Base-by-base conservation (phyloP, 331 rosid genomes). In the Quercus phellos region DNA sequence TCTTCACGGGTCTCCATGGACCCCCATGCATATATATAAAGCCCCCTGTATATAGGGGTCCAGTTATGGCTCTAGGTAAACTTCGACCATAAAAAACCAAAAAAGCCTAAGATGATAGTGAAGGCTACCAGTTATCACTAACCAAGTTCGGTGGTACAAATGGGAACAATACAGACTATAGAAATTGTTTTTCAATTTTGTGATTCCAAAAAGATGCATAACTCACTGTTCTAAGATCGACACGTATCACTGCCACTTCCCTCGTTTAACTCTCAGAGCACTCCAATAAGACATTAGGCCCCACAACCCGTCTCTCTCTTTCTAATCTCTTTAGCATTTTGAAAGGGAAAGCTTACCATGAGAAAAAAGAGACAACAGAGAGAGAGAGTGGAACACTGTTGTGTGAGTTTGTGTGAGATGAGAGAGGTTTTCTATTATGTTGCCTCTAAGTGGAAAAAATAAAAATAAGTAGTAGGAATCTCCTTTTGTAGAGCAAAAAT, bases 191-290 rank as follows among this genome's bases (percentile, higher is more conserved):
- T 18, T 18, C 71, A 66, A 66, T 18, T 17, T 6, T 46, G 16
- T 46, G 16, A 46, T 46, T 8, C 46, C 42, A 63, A 66, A 32
- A 66, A 9, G 13, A 11, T 6, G 50, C 10, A 18, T 27, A 34
- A 9, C 71, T 22, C 50, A n/a, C 26, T 8, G 51, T 66, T 27
- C 51, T 5, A 5, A 2, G 51, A 4, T 66, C 71, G 71, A 66
- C 71, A 66, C 71, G 71, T 66, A 66, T 34, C 27, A 66, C 51
- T 32, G 71, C 51, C 71, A 66, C 71, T 18, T 66, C 51, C 69
- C 14, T 66, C 19, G 18, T 22, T 58, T 58, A 12, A 66, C 50
- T 17, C 12, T 5, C 70, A 42, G 22, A 18, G 50, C 19, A 61
- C 64, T 46, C 51, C 29, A 18, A 56, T 56, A 19, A 21, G 29